Percentiles rank a stretch among this genome's conserved stretches.
phyloP scores from a whole-genome alignment of 352 stramenopile genomes.

The Globisporangium paroecandrum region DNA sequence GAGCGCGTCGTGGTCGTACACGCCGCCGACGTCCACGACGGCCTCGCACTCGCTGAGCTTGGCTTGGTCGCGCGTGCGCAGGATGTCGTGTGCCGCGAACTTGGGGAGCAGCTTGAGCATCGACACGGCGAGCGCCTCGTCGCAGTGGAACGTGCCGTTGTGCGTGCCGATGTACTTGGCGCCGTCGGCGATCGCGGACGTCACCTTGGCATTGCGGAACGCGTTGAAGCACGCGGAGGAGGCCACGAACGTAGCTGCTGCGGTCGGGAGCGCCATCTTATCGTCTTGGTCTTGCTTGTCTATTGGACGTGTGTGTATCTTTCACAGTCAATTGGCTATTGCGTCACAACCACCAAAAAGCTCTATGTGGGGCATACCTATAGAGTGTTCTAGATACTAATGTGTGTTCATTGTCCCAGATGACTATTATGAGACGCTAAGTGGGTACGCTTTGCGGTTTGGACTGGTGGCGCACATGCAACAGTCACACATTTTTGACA shows the following conservation, averaged over 20 bases:
- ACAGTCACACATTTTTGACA: conserved; percentile 7
- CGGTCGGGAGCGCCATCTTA: conserved; percentile 60
- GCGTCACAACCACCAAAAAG: conserved; percentile 9
- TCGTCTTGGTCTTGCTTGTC: background rate
- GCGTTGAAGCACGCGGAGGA: conserved; percentile 56
- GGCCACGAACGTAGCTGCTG: conserved; percentile 61
- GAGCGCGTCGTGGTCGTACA: conserved; percentile 88
- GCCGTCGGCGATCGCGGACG: conserved; percentile 36
- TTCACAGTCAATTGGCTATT: background rate
- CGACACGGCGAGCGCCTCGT: conserved; percentile 97
- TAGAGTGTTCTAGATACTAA: background rate
- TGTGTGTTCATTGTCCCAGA: background rate
- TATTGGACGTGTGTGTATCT: background rate
- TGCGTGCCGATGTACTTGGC: conserved; percentile 95
- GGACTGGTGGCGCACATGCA: conserved; percentile 7
- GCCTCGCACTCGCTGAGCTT: conserved; percentile 93
- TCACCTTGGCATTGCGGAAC: conserved; percentile 53
- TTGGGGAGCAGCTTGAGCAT: conserved; percentile 94
- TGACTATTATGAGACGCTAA: background rate
- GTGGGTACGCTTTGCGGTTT: background rate
- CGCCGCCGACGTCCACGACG: conserved; percentile 96
- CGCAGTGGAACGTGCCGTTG: conserved; percentile 97
- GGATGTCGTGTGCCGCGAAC: conserved; percentile 79
- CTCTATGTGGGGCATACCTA: background rate
- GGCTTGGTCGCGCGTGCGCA: conserved; percentile 87